Conservation (phyloP, 306 rosid species). For the Luffa acutangula region DNA sequence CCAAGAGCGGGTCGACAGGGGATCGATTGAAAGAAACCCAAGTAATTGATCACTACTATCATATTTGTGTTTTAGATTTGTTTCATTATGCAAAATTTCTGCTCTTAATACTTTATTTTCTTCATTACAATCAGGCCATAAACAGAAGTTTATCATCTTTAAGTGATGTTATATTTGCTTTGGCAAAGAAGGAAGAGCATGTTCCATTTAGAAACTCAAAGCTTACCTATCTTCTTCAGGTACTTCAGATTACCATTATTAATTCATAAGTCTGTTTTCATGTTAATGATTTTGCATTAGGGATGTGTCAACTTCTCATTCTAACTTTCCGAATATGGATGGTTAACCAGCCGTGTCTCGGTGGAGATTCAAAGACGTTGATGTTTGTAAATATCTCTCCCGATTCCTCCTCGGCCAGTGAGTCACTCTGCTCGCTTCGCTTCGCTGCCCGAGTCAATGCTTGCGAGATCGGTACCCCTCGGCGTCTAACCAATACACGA, state of each 20-base stretch:
- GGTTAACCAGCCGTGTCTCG: conserved; percentile 78
- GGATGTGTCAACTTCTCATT: background rate
- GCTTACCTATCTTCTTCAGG: conserved; percentile 98
- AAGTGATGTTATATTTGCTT: conserved; percentile 85
- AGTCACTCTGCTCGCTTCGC: conserved; percentile 89
- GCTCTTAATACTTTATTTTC: conserved; percentile 12
- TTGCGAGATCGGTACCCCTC: conserved; percentile 91
- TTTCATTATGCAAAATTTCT: conserved; percentile 2
- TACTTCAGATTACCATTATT: conserved; percentile 8
- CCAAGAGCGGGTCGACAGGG: conserved; percentile 88
- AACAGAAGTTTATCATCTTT: conserved; percentile 80
- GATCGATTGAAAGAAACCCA: conserved; percentile 96
- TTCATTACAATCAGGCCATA: conserved; percentile 51
- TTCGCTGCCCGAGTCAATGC: conserved; percentile 93
- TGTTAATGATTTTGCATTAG: background rate
- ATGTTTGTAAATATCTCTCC: conserved; percentile 95
- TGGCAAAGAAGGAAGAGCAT: conserved; percentile 95
- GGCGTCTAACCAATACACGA: conserved; percentile 58
- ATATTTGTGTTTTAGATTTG: background rate
- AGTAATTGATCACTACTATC: conserved; percentile 28
- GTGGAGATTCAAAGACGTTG: conserved; percentile 89
- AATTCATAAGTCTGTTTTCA: background rate
- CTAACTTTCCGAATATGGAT: background rate
- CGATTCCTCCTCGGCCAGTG: conserved; percentile 56
- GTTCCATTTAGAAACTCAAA: conserved; percentile 91